These are phyloP conservation scores for Sordariomycetes sp. DNA, from an alignment of 2,329 filamentous ascomycete species.

Conservation along the genomic window DNA sequence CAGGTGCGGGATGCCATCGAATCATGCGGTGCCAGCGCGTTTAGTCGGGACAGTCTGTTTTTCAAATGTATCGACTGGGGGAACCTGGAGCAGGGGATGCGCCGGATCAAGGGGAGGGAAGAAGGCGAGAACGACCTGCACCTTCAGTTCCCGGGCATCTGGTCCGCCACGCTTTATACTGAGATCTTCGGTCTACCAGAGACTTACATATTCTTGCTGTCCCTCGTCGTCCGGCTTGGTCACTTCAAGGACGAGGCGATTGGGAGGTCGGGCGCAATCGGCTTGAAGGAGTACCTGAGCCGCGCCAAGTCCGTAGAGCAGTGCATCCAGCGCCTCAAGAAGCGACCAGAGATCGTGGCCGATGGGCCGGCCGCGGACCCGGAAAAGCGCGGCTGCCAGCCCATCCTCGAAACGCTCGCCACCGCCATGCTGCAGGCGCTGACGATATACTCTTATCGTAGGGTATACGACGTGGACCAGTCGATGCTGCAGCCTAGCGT, in stretches of 20 bases:
- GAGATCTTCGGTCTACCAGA: conserved; percentile 26
- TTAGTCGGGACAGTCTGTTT: conserved; percentile 14
- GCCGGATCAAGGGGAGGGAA: conserved; percentile 16
- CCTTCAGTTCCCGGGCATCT: conserved; percentile 19
- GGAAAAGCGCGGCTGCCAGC: not conserved
- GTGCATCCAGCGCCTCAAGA: conserved; percentile 13
- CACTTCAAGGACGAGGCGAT: not conserved
- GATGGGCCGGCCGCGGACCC: not conserved
- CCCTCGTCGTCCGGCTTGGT: conserved; percentile 19
- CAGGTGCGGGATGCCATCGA: conserved; percentile 9
- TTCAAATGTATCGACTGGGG: conserved; percentile 16
- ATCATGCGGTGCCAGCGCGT: not conserved
- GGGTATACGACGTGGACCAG: conserved; percentile 21
- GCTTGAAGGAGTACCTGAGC: conserved; percentile 15
- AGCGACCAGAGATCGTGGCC: not conserved
- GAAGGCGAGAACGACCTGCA: conserved; percentile 25
- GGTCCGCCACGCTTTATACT: conserved; percentile 21
- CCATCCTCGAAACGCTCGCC: conserved; percentile 15
- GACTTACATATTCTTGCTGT: conserved; percentile 17
- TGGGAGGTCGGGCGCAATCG: not conserved
- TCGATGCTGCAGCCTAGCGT: conserved; percentile 20
- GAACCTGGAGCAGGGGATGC: conserved; percentile 18
- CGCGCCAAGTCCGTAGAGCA: conserved; percentile 18
- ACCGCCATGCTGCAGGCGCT: conserved; percentile 20
- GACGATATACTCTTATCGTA: conserved; percentile 23